Evolutionary conservation across 768 basidiomycete genomes (phyloP).

Genomic region (Austroboletus eburneus): DNA sequence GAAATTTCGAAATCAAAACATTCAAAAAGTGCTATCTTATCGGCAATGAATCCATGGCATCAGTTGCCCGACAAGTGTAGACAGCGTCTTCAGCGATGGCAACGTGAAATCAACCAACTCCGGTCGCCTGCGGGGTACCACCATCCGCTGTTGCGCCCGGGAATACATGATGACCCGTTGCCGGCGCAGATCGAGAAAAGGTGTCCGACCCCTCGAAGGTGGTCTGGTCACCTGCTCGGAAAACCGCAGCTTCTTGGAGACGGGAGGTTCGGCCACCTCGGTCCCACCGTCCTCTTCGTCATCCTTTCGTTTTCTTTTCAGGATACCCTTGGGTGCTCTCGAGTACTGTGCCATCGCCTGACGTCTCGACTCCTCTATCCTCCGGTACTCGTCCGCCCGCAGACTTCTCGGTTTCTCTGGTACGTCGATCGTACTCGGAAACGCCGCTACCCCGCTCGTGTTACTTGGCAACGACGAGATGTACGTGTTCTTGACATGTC

Average conservation of each 20-base stretch:
- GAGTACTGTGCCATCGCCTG: slow-evolving; percentile 26
- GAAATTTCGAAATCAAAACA: too few relatives aligned
- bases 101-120: slow-evolving; percentile 29
- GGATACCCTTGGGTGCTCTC: slow-evolving; percentile 23
- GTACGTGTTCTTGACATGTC: slow-evolving; percentile 25
- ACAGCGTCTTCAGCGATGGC: slow-evolving; percentile 31
- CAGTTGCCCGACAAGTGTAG: slow-evolving; percentile 28
- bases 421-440: slow-evolving; percentile 16
- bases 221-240: slow-evolving; percentile 2
- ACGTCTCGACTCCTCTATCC: slow-evolving; percentile 22
- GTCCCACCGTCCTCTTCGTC: slow-evolving; percentile 10
- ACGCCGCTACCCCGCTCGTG: slow-evolving; percentile 5
- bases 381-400: slow-evolving; percentile 21
- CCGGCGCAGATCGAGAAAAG: slow-evolving; percentile 18
- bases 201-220: slow-evolving; percentile 10
- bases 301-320: slow-evolving; percentile 27
- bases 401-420: slow-evolving; percentile 19
- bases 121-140: slow-evolving; percentile 5
- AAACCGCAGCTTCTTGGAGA: slow-evolving; percentile 26
- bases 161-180: slow-evolving; percentile 12
- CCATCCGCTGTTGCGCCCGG: slow-evolving; percentile 12
- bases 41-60: slow-evolving; percentile 28
- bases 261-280: neutral
- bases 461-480: slow-evolving; percentile 22
- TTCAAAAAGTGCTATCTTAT: too few relatives aligned